Percentiles rank a stretch among this genome's conserved stretches.
Conservation (phyloP, 768 basidiomycete species). For the Mycena belliarum region DNA sequence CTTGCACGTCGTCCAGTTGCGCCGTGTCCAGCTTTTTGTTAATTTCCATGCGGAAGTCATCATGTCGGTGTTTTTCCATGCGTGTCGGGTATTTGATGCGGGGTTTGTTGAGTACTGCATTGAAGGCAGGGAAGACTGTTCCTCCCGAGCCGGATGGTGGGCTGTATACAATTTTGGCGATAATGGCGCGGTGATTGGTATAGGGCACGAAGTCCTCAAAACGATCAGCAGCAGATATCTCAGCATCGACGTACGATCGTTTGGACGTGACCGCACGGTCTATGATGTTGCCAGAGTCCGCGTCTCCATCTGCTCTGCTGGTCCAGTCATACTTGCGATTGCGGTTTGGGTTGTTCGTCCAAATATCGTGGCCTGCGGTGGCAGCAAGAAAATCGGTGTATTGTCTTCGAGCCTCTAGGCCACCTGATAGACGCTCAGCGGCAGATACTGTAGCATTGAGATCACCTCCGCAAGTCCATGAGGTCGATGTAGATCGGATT, state of each 20-base stretch:
- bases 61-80: not conserved
- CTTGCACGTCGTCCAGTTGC: not conserved
- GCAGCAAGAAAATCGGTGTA: not conserved
- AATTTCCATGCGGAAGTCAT: not conserved
- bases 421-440: not conserved
- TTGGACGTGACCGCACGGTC: slow-evolving; percentile 9
- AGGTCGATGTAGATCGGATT: not conserved
- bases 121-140: slow-evolving; percentile 1
- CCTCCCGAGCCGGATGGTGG: not conserved
- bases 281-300: slow-evolving; percentile 27
- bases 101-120: slow-evolving; percentile 13
- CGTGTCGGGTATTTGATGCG: not conserved
- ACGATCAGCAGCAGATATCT: not conserved
- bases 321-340: not conserved
- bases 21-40: not conserved
- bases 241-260: not conserved
- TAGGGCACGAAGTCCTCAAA: not conserved
- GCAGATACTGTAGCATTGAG: slow-evolving; percentile 21
- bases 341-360: not conserved
- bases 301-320: not conserved
- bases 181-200: not conserved
- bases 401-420: not conserved
- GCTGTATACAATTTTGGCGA: not conserved
- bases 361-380: not conserved
- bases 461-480: slow-evolving; percentile 16